Percentiles rank a stretch among this genome's conserved stretches.
Evolutionary conservation across 148 eudicot genomes (phyloP).

Genomic region (Vaccinium myrtillus): DNA sequence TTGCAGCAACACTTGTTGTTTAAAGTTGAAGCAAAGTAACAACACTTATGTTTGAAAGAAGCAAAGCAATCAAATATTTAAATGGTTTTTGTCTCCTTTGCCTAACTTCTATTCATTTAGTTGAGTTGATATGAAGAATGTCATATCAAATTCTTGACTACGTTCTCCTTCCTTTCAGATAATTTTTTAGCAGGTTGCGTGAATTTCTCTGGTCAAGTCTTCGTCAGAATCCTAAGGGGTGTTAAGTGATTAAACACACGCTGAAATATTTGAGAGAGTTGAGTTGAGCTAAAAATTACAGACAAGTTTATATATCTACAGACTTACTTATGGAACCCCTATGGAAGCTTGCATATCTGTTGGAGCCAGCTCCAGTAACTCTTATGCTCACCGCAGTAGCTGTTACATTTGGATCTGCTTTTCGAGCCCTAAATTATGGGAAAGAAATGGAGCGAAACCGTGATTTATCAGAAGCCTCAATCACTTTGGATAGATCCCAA

Average conservation of each 20-base stretch:
- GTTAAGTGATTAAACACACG: neutral
- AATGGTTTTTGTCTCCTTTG: neutral
- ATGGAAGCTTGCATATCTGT: conserved; percentile 74
- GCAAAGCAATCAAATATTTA: neutral
- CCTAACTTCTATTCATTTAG: neutral
- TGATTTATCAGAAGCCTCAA: conserved; percentile 84
- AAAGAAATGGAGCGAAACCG: conserved; percentile 97
- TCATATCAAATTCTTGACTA: neutral
- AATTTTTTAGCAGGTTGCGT: conserved; percentile 34
- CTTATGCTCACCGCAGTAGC: conserved; percentile 85
- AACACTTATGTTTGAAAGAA: neutral
- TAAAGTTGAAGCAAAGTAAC: neutral
- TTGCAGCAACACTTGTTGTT: neutral
- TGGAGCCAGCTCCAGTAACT: conserved; percentile 90
- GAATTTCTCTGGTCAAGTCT: conserved; percentile 27
- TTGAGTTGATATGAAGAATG: neutral
- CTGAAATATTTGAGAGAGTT: neutral
- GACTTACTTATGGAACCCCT: conserved; percentile 68
- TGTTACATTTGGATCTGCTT: conserved; percentile 87
- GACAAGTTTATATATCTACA: conserved; percentile 8
- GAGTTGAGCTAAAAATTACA: neutral
- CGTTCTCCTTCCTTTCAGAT: neutral
- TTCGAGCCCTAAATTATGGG: conserved; percentile 82
- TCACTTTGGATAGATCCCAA: conserved; percentile 90
- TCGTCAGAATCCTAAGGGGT: conserved; percentile 21